Evolutionary conservation across 2,329 filamentous ascomycete species (phyloP), one percentile per base, ranked within the genome.

Genomic region (Aspergillus intermedius): DNA sequence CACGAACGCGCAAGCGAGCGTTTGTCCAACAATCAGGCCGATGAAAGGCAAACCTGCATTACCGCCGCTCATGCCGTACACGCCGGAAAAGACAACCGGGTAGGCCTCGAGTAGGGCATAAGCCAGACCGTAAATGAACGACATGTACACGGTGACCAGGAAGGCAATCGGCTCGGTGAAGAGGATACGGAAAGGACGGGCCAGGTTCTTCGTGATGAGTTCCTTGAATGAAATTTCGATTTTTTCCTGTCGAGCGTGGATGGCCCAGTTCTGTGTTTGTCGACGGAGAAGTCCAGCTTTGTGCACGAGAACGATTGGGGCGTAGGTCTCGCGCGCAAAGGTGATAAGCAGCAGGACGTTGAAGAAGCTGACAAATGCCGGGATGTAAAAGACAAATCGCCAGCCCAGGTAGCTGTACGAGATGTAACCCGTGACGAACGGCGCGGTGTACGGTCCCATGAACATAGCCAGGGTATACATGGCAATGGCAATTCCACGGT

Each of bases 251-350:
- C 52, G 52, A 5, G 57, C 55, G 15, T 58, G 57, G 10, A 59
- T 57, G 2, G 52, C 57, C 55, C 55, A 59, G 46, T 58, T 58
- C 21, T 46, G 45, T 9, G 55, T 58, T 19, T 59, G 55, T 17
- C 52, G 52, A 4, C 55, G 55, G 30, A 59, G 40, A 21, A 55
- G 52, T 10, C 47, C 48, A 1, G 57, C 57, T n/a, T 58, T 58
- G 19, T 57, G 46, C 2, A 52, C 47, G 3, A 58, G 47, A 2
- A 59, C 46, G 3, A 53, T 19, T 1, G 77, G 77, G 0, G 76
- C 71, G 53, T 80, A 80, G 0, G 75, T 76, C 58, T 80, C 77
- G 46, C 76, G 63, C 9, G 77, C 65, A 59, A 78, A 77, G 21
- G 60, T 7, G 1, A 51, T 21, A 6, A 59, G 47, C 21, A 58